Evolutionary conservation across 2,329 filamentous ascomycete species (phyloP), one percentile per base, ranked within the genome.

Genomic region (Chaetoscypha palmicola): DNA sequence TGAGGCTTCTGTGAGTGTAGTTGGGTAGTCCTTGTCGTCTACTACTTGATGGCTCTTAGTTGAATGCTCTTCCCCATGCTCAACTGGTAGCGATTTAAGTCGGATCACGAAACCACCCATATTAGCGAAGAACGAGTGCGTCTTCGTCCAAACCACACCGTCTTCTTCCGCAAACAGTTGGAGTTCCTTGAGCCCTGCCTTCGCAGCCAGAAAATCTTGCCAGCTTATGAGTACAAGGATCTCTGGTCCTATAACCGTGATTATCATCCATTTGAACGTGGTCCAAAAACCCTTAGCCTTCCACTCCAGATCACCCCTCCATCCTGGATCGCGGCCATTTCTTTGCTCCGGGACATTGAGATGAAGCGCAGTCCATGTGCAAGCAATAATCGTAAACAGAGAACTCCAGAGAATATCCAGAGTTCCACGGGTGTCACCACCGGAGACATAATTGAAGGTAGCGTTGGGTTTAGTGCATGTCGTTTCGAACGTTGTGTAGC

Each of bases 301-400:
- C 40, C 40, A 48, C 10, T 35, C 45, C 2, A 48, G n/a, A 9
- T 40, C 20, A 2, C 43, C 39, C 22, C 10, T 39, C 34, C 34
- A 38, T 7, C 37, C 37, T 2, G 20, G 38, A 17, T 43, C 36
- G 8, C 34, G 36, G 26, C 28, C 38, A 8, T 43, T 20, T 12
- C 40, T 41, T 35, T 46, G 45, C 8, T 39, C 23, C 8, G 54
- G 56, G 30, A 58, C 38, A 32, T 53, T 57, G 24, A 53, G 53
- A 38, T 54, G 44, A 11, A 54, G 48, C 9, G 55, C 46, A 7
- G 45, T 45, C 52, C 51, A 57, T 3, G 49, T 53, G 23, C 50
- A 58, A 1, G 45, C 38, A 7, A 56, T n/a, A 17, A 55, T 40
- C 2, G 50, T 48, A 21, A 49, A 45, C 4, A 56, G 30, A 34